phyloP scores from a whole-genome alignment of 129 eudicot genomes.

The Heracleum sosnowskyi region DNA sequence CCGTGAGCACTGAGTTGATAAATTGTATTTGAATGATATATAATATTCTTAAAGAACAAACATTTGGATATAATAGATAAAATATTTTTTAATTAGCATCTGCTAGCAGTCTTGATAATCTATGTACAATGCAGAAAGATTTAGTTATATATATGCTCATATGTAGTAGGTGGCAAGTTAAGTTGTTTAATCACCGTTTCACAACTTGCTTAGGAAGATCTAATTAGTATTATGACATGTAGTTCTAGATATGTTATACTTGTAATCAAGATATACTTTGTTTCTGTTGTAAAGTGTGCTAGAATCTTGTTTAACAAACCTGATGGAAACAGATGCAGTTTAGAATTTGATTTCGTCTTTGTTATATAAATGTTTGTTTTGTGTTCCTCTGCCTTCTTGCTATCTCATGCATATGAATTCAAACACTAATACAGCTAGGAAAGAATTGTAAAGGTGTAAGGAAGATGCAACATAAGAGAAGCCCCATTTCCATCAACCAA shows the following conservation, averaged over 20 bases:
- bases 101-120: neutral
- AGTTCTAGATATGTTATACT: neutral
- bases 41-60: neutral
- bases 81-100: neutral
- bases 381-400: neutral
- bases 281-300: neutral
- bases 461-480: constrained; percentile 80
- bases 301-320: neutral
- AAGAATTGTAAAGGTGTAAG: constrained; percentile 13
- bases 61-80: neutral
- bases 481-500: constrained; percentile 57
- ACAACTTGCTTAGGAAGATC: neutral
- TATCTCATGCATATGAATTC: neutral
- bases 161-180: neutral
- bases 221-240: neutral
- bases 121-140: neutral
- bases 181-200: neutral
- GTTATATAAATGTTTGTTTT: neutral
- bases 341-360: neutral
- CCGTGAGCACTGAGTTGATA: neutral
- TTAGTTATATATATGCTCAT: neutral
- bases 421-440: constrained; percentile 12
- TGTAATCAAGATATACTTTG: neutral
- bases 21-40: no score
- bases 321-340: neutral